Base-by-base conservation (phyloP, 768 basidiomycete species). In the Artomyces pyxidatus region DNA sequence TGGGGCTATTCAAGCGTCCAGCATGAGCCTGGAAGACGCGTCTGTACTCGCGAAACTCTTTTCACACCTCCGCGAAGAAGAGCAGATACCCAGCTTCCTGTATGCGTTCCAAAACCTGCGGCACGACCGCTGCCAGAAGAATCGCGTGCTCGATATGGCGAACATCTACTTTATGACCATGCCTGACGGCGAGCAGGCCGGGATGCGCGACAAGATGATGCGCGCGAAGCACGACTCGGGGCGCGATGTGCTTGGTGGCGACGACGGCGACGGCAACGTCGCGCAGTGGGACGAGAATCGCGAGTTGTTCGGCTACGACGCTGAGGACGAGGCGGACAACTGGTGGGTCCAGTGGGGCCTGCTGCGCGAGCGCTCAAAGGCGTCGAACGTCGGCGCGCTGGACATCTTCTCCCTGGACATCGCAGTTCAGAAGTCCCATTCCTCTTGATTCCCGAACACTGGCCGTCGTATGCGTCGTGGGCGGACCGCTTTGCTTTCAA, bases 41-140 rank as follows among this genome's bases (percentile, higher is more conserved):
- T 67, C 66, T 8, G 65, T 70, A 3, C 59, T 71, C 10, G 68
- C 63, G 21, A 68, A 68, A 54, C 56, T 71, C 17, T 71, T 71
- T 59, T 63, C 66, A 3, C 67, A 68, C 47, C 56, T 70, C 14
- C 52, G 51, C 27, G 37, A 41, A 2, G 44, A 57, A 25, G 61
- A 61, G 19, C 67, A 69, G 46, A 65, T 70, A 44, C 45, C 38
- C 5, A 59, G 57, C 43, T 61, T 68, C 45, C 57, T 69, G 5
- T 61, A 62, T 41, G 68, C 66, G 1, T 69, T 64, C 49, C 63
- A 68, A 45, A 63, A 65, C 35, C 47, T 68, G 19, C 65, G 68
- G 11, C 63, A 68, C 37, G 41, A 51, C 26, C 65, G 67, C 4
- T 58, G 53, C 26, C 35, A 35, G 42, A 49, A 45, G 9, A 51